Evolutionary conservation across 1,284 basidiomycete genomes (phyloP).

Genomic region (Acaromyces ingoldii): DNA sequence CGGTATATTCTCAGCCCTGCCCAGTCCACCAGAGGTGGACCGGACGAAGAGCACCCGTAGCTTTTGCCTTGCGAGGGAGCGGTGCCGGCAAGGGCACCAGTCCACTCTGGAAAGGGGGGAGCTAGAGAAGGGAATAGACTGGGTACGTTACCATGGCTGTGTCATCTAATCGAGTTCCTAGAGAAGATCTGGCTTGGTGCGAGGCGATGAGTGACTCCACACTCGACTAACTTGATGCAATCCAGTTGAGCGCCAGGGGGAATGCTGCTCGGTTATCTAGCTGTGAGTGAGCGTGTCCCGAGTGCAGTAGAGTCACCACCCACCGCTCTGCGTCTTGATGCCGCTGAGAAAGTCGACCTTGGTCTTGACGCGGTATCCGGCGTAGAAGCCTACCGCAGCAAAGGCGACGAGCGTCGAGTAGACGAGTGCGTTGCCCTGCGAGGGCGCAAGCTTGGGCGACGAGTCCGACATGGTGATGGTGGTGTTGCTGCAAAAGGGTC

Average conservation of each 20-base stretch:
- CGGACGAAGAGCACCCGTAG: constrained; percentile 49
- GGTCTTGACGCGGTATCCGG: constrained; percentile 44
- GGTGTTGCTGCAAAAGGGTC: too few species aligned
- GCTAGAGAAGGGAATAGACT: too few species aligned
- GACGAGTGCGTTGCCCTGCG: constrained; percentile 46
- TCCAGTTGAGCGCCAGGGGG: constrained; percentile 49
- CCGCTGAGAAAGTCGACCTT: constrained; percentile 45
- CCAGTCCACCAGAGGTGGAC: background rate
- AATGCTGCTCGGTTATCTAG: constrained; percentile 37
- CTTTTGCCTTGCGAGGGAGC: constrained; percentile 19
- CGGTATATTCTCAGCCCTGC: constrained; percentile 30
- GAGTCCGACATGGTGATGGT: too few species aligned
- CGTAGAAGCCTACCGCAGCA: constrained; percentile 47
- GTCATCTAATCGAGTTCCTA: too few species aligned
- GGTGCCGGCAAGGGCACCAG: too few species aligned
- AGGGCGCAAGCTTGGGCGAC: constrained; percentile 21
- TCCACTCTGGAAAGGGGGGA: too few species aligned
- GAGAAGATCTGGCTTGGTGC: too few species aligned
- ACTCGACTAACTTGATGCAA: constrained; percentile 47
- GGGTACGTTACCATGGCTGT: too few species aligned
- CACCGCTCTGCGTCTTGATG: constrained; percentile 47
- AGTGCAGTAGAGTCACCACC: constrained; percentile 6
- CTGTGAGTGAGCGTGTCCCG: background rate
- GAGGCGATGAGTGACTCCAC: too few species aligned
- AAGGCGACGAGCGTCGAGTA: constrained; percentile 48